A percentile compares a stretch with the other conserved stretches of the same genome.
Evolutionary conservation across 164 flowering plant species (phyloP).

Genomic region (Nymphaea thermarum): DNA sequence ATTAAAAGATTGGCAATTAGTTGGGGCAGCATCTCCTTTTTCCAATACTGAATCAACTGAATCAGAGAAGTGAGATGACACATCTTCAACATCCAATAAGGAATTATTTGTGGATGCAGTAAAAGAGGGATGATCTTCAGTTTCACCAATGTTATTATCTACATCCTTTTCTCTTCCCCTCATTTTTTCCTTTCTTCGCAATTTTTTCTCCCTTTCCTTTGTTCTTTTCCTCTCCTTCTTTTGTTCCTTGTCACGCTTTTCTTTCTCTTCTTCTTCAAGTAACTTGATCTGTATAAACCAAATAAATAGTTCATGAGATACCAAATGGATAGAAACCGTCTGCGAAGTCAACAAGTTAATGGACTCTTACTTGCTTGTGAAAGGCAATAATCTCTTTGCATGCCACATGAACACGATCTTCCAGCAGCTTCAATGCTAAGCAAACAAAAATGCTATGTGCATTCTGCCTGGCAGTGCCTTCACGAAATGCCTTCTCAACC

Average conservation of each 20-base stretch:
- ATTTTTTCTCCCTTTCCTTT: constrained; percentile 92
- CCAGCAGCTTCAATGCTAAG: constrained; percentile 78
- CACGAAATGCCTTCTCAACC: constrained; percentile 98
- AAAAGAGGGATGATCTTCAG: constrained; percentile 16
- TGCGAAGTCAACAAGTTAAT: background rate
- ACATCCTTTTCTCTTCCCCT: constrained; percentile 63
- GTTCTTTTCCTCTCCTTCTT: constrained; percentile 75
- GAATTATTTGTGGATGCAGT: constrained; percentile 24
- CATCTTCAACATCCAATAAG: constrained; percentile 29
- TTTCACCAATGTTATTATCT: constrained; percentile 24
- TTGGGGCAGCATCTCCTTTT: constrained; percentile 22
- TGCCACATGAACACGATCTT: constrained; percentile 92
- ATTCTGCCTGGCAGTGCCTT: constrained; percentile 97
- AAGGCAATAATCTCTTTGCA: constrained; percentile 92
- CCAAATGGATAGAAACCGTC: background rate
- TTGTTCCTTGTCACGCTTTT: constrained; percentile 92
- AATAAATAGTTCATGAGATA: background rate
- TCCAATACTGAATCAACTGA: constrained; percentile 39
- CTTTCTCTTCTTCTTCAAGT: constrained; percentile 98
- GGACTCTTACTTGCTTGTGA: constrained; percentile 72
- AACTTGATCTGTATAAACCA: constrained; percentile 55
- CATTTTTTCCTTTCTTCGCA: constrained; percentile 80
- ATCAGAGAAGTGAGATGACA: constrained; percentile 16
- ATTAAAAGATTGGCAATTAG: constrained; percentile 26
- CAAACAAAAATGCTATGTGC: constrained; percentile 95